Base-by-base conservation (phyloP, 2,329 filamentous ascomycete species). In the Rosellinia necatrix region DNA sequence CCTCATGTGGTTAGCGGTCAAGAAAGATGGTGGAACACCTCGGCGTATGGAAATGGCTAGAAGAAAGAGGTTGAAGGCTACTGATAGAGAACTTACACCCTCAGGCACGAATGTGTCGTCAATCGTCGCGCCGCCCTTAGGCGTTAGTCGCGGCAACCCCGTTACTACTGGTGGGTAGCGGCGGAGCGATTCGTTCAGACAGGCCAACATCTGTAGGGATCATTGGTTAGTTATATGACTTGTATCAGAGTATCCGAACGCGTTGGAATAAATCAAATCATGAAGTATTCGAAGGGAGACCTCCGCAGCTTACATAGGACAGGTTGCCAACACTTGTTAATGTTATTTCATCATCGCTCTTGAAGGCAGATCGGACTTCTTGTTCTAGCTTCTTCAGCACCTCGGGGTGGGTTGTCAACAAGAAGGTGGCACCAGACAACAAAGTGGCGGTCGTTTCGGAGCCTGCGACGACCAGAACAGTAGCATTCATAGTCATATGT, bases 361-460 rank as follows among this genome's bases (percentile, higher is more conserved):
- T 58, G 49, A 77, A 78, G 1, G 66, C 43, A 1, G 66, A 64
- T 2, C 76, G 71, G 6, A 80, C 69, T 64, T 80, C 77, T 3
- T 68, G 17, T 2, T 65, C 65, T 5, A 78, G 40, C 46, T 65
- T 74, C n/a, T 61, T 43, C 8, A 74, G 56, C 5, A 58, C 55
- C 0, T 68, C 54, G 0, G 71, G 73, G 48, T 77, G 69, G 0
- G 67, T 70, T 2, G 76, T 62, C 3, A 81, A 65, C 5, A 75
- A 63, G 54, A 71, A 81, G 0, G 68, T 65, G 58, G 69, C 62
- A 56, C 76, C 64, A 56, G 70, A 66, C 2, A 81, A 66, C 1
- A 77, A 64, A 0, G 78, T 79, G 0, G 79, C 76, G 0, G 78
- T 81, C 1, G 80, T 82, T 60, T 82, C 80, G 2, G 75, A 77